These are phyloP conservation scores for Casaregolazyma suthepensis DNA, from an alignment of 1,139 yeast genomes.

Conservation along the genomic window DNA sequence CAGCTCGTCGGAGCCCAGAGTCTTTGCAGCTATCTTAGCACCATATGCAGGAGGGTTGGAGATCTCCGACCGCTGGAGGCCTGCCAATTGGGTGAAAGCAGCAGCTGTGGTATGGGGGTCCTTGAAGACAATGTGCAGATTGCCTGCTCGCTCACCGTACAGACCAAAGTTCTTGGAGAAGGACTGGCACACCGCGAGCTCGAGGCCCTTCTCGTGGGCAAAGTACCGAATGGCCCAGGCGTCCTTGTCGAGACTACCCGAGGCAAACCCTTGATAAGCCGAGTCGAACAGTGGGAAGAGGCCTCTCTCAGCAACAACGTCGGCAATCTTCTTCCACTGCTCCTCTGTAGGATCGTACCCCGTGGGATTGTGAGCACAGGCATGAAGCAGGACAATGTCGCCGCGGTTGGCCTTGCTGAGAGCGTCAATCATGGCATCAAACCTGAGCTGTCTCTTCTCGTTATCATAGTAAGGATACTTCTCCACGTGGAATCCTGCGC, in stretches of 20 bases:
- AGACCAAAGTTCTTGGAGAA: conserved; percentile 97
- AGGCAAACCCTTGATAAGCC: conserved; percentile 92
- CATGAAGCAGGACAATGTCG: conserved; percentile 69
- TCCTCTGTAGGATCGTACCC: conserved; percentile 81
- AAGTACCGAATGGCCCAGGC: conserved; percentile 44
- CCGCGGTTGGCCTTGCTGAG: conserved; percentile 30
- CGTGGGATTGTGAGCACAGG: conserved; percentile 96
- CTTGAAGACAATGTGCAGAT: conserved; percentile 53
- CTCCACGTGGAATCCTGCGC: conserved; percentile 56
- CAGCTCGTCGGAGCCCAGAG: conserved; percentile 57
- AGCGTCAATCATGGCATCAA: conserved; percentile 37
- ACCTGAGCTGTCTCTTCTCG: conserved; percentile 54
- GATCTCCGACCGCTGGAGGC: conserved; percentile 76
- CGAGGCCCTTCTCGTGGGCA: conserved; percentile 37
- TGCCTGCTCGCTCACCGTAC: conserved; percentile 93
- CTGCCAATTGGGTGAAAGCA: conserved; percentile 73
- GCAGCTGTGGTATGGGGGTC: conserved; percentile 30
- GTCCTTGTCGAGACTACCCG: conserved; percentile 55
- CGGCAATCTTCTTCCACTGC: conserved; percentile 72
- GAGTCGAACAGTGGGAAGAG: conserved; percentile 78
- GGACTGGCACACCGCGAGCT: conserved; percentile 74
- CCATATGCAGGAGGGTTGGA: conserved; percentile 96
- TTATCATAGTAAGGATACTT: conserved; percentile 79
- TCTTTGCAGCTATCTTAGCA: conserved; percentile 74
- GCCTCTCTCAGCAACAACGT: conserved; percentile 47